These are phyloP conservation scores for Petunia axillaris DNA, from an alignment of 257 asterid genomes.

Conservation along the genomic window DNA sequence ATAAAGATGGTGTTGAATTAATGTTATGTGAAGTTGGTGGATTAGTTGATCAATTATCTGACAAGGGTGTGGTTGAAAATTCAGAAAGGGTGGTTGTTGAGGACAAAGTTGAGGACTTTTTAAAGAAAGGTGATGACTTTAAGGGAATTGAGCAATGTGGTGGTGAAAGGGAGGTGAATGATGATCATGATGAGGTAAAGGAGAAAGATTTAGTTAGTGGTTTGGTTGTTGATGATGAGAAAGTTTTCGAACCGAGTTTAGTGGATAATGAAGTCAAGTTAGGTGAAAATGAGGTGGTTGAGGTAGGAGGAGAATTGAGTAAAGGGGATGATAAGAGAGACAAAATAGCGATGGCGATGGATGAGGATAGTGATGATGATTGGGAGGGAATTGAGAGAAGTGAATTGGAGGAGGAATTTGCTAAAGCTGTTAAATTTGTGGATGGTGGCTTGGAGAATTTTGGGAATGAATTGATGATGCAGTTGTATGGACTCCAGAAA, in stretches of 20 bases:
- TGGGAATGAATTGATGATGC: conserved; percentile 58
- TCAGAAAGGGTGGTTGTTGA: conserved; percentile 26
- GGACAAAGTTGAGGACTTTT: conserved; percentile 19
- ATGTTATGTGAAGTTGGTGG: conserved; percentile 19
- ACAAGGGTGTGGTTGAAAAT: conserved; percentile 35
- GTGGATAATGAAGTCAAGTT: conserved; percentile 4
- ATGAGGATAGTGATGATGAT: conserved; percentile 62
- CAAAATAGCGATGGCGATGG: conserved; percentile 24
- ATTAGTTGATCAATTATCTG: conserved; percentile 17
- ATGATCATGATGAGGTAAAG: conserved; percentile 7
- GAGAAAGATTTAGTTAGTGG: conserved; percentile 20
- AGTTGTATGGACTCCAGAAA: conserved; percentile 76
- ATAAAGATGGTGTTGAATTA: conserved; percentile 17
- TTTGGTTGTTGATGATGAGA: conserved; percentile 27
- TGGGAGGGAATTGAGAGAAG: conserved; percentile 97
- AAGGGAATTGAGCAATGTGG: conserved; percentile 25
- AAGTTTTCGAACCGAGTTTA: neutral
- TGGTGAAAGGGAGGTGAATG: conserved; percentile 15
- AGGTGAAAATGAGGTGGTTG: conserved; percentile 19
- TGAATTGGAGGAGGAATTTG: conserved; percentile 79
- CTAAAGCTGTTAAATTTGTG: conserved; percentile 72
- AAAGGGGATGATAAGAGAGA: conserved; percentile 33
- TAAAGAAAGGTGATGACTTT: conserved; percentile 34
- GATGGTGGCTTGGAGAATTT: conserved; percentile 53
- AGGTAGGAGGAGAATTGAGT: conserved; percentile 24